Percentiles rank a stretch among this genome's conserved stretches.
Evolutionary conservation across 1,284 basidiomycete species (phyloP).

Genomic region (Heterobasidion irregulare): DNA sequence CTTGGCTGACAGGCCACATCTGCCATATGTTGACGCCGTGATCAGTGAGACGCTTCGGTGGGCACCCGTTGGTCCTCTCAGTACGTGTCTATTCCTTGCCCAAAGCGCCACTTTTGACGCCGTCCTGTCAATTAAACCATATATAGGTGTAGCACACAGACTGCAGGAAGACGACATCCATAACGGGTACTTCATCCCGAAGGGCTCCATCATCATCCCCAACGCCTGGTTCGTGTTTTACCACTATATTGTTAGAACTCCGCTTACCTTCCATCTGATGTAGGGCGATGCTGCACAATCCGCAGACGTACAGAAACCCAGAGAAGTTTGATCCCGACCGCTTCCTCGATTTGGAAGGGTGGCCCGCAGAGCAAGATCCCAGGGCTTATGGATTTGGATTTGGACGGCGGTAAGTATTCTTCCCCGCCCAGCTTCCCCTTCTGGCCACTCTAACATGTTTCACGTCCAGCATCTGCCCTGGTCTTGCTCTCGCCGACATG

Average conservation of each 20-base stretch:
- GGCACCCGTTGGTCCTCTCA: conserved; percentile 19
- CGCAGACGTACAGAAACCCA: not conserved
- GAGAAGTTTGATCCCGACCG: conserved; percentile 1
- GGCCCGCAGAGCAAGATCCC: not conserved
- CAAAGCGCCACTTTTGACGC: not conserved
- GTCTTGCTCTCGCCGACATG: conserved; percentile 16
- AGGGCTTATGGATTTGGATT: not conserved
- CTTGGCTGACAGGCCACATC: conserved; percentile 17
- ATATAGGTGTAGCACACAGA: conserved; percentile 17
- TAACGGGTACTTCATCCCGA: conserved; percentile 20
- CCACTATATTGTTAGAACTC: too few relatives aligned
- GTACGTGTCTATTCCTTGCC: conserved; percentile 7
- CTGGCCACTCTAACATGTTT: not conserved
- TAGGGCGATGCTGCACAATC: conserved; percentile 3
- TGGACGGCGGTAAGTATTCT: conserved; percentile 1
- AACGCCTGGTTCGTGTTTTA: conserved; percentile 15
- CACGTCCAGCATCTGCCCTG: conserved; percentile 9
- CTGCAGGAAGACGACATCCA: conserved; percentile 20
- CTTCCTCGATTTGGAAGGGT: not conserved
- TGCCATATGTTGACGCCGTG: conserved; percentile 24
- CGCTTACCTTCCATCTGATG: not conserved
- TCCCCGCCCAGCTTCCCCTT: not conserved
- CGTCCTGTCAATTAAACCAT: not conserved
- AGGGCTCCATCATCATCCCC: conserved; percentile 19
- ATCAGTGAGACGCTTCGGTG: conserved; percentile 22